Evolutionary conservation across 495 filamentous ascomycete species (phyloP).

Genomic region (Achaetomiella virescens): DNA sequence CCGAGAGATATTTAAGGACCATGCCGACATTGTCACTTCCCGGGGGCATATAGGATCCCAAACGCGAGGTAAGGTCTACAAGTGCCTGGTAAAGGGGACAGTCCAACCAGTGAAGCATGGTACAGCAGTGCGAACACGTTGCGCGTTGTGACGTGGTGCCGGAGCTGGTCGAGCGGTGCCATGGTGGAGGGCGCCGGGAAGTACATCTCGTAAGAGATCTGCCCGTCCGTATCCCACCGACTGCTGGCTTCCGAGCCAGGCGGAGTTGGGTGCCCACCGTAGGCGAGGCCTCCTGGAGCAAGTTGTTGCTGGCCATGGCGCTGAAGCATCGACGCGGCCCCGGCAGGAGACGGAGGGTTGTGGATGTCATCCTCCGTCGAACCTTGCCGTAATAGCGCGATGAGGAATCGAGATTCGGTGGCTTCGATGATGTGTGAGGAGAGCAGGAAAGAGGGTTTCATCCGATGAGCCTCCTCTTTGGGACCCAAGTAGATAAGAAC

Average conservation of each 20-base stretch:
- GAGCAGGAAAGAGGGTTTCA: conserved; percentile 51
- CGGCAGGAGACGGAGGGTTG: conserved; percentile 40
- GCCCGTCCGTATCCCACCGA: conserved; percentile 39
- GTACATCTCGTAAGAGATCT: conserved; percentile 54
- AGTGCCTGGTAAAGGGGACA: conserved; percentile 54
- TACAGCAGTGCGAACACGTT: conserved; percentile 59
- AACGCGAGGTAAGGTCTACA: conserved; percentile 49
- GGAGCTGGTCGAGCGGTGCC: conserved; percentile 40
- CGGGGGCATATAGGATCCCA: conserved; percentile 47
- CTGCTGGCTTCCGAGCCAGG: conserved; percentile 40
- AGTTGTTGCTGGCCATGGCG: conserved; percentile 31
- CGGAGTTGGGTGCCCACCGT: conserved; percentile 35
- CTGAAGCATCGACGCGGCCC: conserved; percentile 38
- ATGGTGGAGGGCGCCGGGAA: conserved; percentile 46
- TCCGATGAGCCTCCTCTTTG: conserved; percentile 35
- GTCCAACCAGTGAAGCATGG: conserved; percentile 51
- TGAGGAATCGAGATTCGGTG: conserved; percentile 48
- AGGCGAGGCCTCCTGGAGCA: conserved; percentile 20
- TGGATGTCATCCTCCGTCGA: conserved; percentile 40
- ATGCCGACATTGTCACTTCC: conserved; percentile 40
- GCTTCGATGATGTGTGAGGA: conserved; percentile 51
- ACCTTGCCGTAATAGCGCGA: conserved; percentile 48
- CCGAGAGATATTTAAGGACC: conserved; percentile 53
- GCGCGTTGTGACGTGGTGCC: conserved; percentile 54
- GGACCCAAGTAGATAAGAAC: conserved; percentile 53